phyloP scores from a whole-genome alignment of 805 yeast species.

The Starmerella powellii region DNA sequence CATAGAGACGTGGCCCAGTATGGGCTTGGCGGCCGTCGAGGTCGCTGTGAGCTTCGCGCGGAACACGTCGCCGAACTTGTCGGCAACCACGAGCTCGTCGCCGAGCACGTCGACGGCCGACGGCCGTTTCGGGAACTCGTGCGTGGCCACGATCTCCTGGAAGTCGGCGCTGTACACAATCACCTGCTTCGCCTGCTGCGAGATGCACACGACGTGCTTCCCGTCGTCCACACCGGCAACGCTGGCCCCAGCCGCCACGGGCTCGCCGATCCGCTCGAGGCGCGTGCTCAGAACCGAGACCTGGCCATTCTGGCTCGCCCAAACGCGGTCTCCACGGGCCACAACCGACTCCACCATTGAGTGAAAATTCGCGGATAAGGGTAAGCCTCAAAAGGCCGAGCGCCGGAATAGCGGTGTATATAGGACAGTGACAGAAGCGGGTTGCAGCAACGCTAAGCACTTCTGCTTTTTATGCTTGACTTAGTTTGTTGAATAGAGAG shows the following conservation, averaged over 20 bases:
- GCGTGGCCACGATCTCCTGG: conserved; percentile 45
- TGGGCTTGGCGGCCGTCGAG: conserved; percentile 31
- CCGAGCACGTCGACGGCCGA: conserved; percentile 69
- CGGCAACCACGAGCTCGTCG: conserved; percentile 55
- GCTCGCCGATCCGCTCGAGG: background rate
- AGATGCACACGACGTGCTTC: conserved; percentile 48
- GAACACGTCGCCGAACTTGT: conserved; percentile 94
- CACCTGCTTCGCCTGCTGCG: conserved; percentile 76
- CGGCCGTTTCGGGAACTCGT: conserved; percentile 85
- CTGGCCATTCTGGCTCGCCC: background rate
- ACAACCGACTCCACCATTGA: conserved; percentile 5
- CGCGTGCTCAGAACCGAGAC: background rate
- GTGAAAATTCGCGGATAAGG: background rate
- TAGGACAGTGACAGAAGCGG: too few species aligned
- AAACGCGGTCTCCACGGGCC: background rate
- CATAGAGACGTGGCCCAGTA: conserved; percentile 95
- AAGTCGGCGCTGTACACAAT: conserved; percentile 39
- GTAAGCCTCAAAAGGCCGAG: too few species aligned
- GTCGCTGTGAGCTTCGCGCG: conserved; percentile 35
- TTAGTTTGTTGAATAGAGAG: too few species aligned
- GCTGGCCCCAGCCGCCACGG: conserved; percentile 33
- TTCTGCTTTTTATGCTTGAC: too few species aligned
- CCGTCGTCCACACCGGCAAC: conserved; percentile 46
- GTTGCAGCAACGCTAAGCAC: too few species aligned
- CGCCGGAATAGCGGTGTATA: background rate